Evolutionary conservation across 306 rosid genomes (phyloP).

Genomic region (Psophocarpus tetragonolobus): DNA sequence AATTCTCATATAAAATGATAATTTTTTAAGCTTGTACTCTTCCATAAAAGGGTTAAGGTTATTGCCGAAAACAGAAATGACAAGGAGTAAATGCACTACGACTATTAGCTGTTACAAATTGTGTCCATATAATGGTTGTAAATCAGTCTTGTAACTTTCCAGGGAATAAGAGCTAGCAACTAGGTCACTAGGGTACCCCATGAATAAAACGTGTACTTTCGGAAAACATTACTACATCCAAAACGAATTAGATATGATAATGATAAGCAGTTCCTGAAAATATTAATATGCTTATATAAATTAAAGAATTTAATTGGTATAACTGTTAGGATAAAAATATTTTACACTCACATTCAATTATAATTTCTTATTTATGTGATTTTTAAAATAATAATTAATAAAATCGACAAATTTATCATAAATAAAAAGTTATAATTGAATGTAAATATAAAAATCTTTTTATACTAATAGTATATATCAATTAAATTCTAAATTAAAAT

Average conservation of each 20-base stretch:
- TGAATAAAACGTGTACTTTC: slow-evolving; percentile 3
- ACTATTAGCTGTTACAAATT: slow-evolving; percentile 32
- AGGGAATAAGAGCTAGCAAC: slow-evolving; percentile 47
- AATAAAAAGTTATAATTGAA: too few species aligned
- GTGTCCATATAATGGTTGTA: slow-evolving; percentile 12
- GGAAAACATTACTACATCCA: background rate
- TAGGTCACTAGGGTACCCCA: slow-evolving; percentile 26
- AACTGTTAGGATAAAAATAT: too few species aligned
- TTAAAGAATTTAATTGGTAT: too few species aligned
- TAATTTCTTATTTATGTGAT: too few species aligned
- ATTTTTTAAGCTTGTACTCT: slow-evolving; percentile 63
- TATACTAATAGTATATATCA: too few species aligned
- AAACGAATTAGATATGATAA: background rate
- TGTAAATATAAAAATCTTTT: too few species aligned
- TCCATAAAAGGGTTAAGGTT: slow-evolving; percentile 41
- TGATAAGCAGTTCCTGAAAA: slow-evolving; percentile 9
- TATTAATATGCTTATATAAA: slow-evolving; percentile 19
- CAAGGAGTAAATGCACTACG: background rate
- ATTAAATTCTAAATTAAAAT: too few species aligned
- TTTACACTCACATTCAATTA: too few species aligned
- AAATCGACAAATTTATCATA: too few species aligned
- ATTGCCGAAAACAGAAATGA: slow-evolving; percentile 19
- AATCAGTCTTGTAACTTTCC: slow-evolving; percentile 21
- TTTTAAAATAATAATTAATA: too few species aligned
- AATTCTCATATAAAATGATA: background rate